phyloP scores from a whole-genome alignment of 2,329 filamentous ascomycete genomes.

The Pseudogymnoascus sp. region DNA sequence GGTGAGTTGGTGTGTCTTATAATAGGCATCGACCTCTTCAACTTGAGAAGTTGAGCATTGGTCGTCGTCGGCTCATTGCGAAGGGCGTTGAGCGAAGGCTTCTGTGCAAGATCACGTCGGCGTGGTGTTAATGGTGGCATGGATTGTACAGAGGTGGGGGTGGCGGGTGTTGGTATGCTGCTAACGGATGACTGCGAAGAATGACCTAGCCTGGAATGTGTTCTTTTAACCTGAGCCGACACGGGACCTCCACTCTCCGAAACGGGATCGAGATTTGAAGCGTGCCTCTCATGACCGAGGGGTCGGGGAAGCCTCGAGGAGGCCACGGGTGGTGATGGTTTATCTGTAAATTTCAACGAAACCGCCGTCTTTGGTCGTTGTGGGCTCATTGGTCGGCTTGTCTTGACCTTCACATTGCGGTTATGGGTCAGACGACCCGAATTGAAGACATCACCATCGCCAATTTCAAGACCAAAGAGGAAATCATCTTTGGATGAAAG shows the following conservation, averaged over 20 bases:
- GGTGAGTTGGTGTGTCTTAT: conserved; percentile 44
- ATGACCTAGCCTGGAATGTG: conserved; percentile 61
- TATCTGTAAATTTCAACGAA: conserved; percentile 86
- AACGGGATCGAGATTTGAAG: conserved; percentile 79
- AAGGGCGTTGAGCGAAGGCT: conserved; percentile 44
- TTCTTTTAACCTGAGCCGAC: conserved; percentile 47
- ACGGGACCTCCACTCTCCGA: conserved; percentile 78
- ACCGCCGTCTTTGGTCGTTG: conserved; percentile 65
- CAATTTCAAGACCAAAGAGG: conserved; percentile 77
- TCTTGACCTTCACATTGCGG: conserved; percentile 84
- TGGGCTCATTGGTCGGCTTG: conserved; percentile 58
- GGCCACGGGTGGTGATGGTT: conserved; percentile 40
- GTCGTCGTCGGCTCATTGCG: conserved; percentile 56
- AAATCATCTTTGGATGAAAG: conserved; percentile 58
- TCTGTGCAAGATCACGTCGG: conserved; percentile 49
- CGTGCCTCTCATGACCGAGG: conserved; percentile 56
- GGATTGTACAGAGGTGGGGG: conserved; percentile 44
- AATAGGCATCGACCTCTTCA: conserved; percentile 57
- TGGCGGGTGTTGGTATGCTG: conserved; percentile 53
- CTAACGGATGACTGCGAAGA: conserved; percentile 60
- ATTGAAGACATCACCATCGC: conserved; percentile 72
- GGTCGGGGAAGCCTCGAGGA: conserved; percentile 72
- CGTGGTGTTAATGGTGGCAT: conserved; percentile 51
- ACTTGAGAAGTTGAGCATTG: conserved; percentile 53
- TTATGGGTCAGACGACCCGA: conserved; percentile 75